These are phyloP conservation scores for Kwoniella heveanensis DNA, from an alignment of 768 basidiomycete genomes.

Conservation along the genomic window DNA sequence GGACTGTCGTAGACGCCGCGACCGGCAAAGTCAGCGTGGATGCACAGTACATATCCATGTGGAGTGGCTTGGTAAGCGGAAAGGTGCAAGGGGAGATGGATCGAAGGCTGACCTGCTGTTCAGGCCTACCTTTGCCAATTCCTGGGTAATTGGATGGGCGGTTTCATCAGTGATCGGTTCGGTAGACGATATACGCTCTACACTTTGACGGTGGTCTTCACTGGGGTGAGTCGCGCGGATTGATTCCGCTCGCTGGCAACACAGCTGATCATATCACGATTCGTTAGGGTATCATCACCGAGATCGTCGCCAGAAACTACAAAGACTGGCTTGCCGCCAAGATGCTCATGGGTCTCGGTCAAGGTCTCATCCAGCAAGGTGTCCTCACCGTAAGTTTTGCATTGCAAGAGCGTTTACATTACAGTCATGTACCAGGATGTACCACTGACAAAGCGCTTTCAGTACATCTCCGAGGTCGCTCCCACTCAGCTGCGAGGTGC, in stretches of 20 bases:
- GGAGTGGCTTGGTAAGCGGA: conserved; percentile 26
- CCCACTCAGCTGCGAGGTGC: conserved; percentile 25
- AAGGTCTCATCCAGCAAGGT: conserved; percentile 19
- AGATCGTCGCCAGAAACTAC: conserved; percentile 32
- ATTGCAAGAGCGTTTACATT: no score
- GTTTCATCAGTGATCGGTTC: conserved; percentile 25
- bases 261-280: no score
- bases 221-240: conserved; percentile 11
- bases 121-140: conserved; percentile 18
- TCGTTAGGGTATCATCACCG: conserved; percentile 32
- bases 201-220: conserved; percentile 25
- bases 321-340: conserved; percentile 25
- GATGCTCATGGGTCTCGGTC: conserved; percentile 18
- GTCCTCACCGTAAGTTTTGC: conserved; percentile 5
- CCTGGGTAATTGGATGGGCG: conserved; percentile 14
- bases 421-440: background rate
- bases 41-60: conserved; percentile 29
- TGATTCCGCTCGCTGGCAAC: no score
- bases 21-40: conserved; percentile 10
- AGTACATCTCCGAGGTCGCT: conserved; percentile 30
- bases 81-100: background rate
- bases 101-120: background rate
- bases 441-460: background rate
- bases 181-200: conserved; percentile 33
- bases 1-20: conserved; percentile 1